Conservation (phyloP, 2,329 filamentous ascomycete species). For the Exutisphaerella laricina region DNA sequence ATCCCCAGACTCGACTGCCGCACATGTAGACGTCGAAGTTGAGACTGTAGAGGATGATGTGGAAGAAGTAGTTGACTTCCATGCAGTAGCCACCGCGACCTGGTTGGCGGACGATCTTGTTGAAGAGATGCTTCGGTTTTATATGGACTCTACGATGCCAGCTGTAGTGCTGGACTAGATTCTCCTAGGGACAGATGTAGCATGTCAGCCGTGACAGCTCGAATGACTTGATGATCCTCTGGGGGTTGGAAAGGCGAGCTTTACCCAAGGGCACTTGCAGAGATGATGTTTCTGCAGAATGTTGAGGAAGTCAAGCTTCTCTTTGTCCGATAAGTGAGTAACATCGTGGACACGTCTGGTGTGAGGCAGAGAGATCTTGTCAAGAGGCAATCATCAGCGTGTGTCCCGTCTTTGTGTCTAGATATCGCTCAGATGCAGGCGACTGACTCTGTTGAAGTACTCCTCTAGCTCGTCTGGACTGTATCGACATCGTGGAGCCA, state of each 20-base stretch:
- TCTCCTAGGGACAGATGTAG: conserved; percentile 45
- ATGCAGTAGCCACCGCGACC: conserved; percentile 54
- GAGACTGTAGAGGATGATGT: conserved; percentile 46
- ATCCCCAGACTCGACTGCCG: conserved; percentile 36
- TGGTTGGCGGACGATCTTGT: conserved; percentile 46
- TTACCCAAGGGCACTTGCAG: conserved; percentile 50
- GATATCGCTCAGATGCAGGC: neutral
- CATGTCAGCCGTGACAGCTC: no score
- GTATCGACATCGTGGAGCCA: neutral
- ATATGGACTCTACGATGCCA: conserved; percentile 45
- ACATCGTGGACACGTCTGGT: conserved; percentile 18
- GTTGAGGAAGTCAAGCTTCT: conserved; percentile 22
- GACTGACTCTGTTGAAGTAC: conserved; percentile 24
- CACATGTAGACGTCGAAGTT: conserved; percentile 43
- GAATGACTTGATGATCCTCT: no score
- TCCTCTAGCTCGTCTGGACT: conserved; percentile 12
- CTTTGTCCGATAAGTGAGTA: conserved; percentile 12
- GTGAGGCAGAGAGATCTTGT: conserved; percentile 25
- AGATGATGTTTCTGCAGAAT: conserved; percentile 38
- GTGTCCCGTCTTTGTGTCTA: no score
- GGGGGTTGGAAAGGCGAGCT: no score
- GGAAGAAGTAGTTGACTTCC: conserved; percentile 53
- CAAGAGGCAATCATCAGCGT: neutral
- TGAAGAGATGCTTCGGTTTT: conserved; percentile 46
- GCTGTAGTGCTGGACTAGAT: conserved; percentile 49